Conservation (phyloP, 306 rosid species). For the Luffa aegyptiaca region DNA sequence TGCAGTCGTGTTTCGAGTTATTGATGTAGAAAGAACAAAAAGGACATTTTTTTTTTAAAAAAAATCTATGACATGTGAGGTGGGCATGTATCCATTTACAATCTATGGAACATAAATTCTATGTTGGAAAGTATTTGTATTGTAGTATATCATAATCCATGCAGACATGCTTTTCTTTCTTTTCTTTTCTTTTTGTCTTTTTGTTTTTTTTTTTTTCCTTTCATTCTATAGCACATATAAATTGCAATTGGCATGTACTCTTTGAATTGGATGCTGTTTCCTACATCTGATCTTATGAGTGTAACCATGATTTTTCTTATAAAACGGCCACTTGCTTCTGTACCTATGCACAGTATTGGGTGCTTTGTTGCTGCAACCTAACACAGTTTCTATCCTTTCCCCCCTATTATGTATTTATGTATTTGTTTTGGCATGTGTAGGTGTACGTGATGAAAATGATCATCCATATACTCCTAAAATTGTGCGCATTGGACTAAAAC, state of each 20-base stretch:
- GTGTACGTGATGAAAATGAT: slow-evolving; percentile 83
- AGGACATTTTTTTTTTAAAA: neutral
- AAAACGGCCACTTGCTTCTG: neutral
- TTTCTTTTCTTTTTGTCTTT: no score
- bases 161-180: neutral
- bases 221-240: neutral
- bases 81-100: neutral
- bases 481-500: slow-evolving; percentile 83
- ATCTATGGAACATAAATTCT: no score
- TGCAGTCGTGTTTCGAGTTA: neutral
- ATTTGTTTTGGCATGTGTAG: slow-evolving; percentile 25
- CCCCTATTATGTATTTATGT: neutral
- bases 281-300: neutral
- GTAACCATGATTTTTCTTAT: neutral
- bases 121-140: no score
- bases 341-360: neutral
- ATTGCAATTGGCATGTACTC: neutral
- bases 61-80: neutral
- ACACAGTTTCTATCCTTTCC: neutral
- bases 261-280: neutral
- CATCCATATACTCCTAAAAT: slow-evolving; percentile 66
- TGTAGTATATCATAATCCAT: neutral
- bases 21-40: neutral
- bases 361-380: neutral
- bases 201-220: no score